Evolutionary conservation across 164 flowering plant genomes (phyloP), one percentile per base, ranked within the genome.

Genomic region (Magnolia sinica): DNA sequence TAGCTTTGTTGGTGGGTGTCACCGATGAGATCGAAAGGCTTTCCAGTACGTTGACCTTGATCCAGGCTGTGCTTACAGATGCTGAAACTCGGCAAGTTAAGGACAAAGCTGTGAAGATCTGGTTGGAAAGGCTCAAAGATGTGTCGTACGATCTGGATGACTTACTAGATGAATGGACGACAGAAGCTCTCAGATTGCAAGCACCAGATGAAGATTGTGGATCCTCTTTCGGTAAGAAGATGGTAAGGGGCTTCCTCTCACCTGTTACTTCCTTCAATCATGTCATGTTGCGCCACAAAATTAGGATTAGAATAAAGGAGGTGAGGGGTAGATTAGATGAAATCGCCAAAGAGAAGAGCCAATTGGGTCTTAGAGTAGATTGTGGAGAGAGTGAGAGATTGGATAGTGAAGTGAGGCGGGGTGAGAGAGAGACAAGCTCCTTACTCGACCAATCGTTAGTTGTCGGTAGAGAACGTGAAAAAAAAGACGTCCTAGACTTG

Each of bases 161-260:
- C 52, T 18, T 52, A 18, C 23, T 72, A 50, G 74, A 72, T 9
- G 74, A 72, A 7, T 72, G 63, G 24, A 72, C 9, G 59, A 52
- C 63, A 13, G 24, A 55, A 16, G 61, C 61, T 55, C 61, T 55
- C 18, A 55, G 13, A 11, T 11, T 11, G 18, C 18, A 11, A 55
- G 16, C 13, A 55, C 13, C 13, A 8, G 61, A 11, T 55, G 61
- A 55, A 11, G 18, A 4, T 55, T 11, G 10, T 11, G 61, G 18
- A 0, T 16, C 13, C 18, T 55, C 61, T 2, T 16, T 55, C 18
- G 2, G 61, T 11, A 55, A 55, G 61, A 55, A 55, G 13, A 70
- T 45, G 73, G 73, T 70, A 49, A 14, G 55, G 2, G 27, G 51
- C 22, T 49, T n/a, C 14, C n/a, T 45, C 61, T 55, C 61, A 3